phyloP scores from a whole-genome alignment of 345 rosid genomes.

The Eucalyptus paniculata region DNA sequence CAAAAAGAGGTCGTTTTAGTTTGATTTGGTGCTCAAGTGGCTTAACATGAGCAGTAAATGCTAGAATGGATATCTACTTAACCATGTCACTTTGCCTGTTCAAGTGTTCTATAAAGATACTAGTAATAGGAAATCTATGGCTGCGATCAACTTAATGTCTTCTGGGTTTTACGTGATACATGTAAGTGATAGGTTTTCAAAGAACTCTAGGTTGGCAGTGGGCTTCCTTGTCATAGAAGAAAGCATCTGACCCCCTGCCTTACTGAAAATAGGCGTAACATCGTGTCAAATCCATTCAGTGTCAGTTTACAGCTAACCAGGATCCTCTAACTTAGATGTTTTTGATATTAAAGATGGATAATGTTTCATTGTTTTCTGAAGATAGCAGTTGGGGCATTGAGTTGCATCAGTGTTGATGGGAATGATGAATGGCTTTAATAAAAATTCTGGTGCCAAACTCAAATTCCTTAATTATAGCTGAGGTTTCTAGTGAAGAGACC shows the following conservation, averaged over 20 bases:
- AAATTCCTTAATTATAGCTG: not conserved
- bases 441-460: not conserved
- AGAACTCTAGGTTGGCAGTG: not conserved
- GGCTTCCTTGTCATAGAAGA: not conserved
- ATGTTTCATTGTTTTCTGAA: not conserved
- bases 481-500: not conserved
- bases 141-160: not conserved
- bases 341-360: not conserved
- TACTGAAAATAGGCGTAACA: not conserved
- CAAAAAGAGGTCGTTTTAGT: not conserved
- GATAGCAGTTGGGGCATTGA: not conserved
- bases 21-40: not conserved
- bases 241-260: not conserved
- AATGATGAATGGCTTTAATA: not conserved
- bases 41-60: not conserved
- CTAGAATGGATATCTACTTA: not conserved
- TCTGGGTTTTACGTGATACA: not conserved
- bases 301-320: not conserved
- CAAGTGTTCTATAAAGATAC: not conserved
- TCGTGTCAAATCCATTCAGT: not conserved
- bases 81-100: not conserved
- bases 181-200: not conserved
- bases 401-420: not conserved
- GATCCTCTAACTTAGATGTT: not conserved
- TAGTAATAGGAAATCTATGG: not conserved